These are phyloP conservation scores for Phytopythium litorale DNA, from an alignment of 352 stramenopile genomes.

Conservation along the genomic window DNA sequence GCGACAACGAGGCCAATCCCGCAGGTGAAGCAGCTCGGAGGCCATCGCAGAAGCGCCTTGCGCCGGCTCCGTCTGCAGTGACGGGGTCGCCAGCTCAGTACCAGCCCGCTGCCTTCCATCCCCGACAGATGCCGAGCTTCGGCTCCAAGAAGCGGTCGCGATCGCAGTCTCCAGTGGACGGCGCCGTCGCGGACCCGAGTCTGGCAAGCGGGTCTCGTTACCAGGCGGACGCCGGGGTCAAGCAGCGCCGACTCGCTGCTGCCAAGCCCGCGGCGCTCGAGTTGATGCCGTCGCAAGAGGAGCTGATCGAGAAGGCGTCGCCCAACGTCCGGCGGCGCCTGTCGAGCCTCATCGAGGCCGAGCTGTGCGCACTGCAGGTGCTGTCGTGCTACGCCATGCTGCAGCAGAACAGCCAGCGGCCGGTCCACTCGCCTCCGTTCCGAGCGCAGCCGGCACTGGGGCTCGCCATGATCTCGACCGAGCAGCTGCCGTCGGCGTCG, in stretches of 20 bases:
- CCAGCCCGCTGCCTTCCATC: background rate
- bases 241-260: background rate
- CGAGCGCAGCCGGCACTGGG: constrained; percentile 20
- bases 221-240: background rate
- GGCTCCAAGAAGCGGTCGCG: background rate
- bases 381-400: constrained; percentile 71
- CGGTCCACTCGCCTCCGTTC: constrained; percentile 13
- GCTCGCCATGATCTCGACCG: constrained; percentile 47
- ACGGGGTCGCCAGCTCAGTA: background rate
- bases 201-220: background rate
- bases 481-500: constrained; percentile 43
- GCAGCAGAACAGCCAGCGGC: constrained; percentile 37
- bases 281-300: constrained; percentile 64
- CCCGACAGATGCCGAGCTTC: background rate
- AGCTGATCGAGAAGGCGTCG: constrained; percentile 67
- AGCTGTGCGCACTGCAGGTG: constrained; percentile 78
- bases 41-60: background rate
- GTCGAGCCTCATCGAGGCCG: constrained; percentile 70
- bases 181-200: background rate
- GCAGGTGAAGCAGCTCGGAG: background rate
- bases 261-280: constrained; percentile 10
- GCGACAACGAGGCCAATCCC: constrained; percentile 10
- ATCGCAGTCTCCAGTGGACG: background rate
- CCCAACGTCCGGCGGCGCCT: constrained; percentile 64
- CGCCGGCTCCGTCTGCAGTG: background rate